phyloP scores from a whole-genome alignment of 768 basidiomycete genomes.

The Leccinum barrowsii region DNA sequence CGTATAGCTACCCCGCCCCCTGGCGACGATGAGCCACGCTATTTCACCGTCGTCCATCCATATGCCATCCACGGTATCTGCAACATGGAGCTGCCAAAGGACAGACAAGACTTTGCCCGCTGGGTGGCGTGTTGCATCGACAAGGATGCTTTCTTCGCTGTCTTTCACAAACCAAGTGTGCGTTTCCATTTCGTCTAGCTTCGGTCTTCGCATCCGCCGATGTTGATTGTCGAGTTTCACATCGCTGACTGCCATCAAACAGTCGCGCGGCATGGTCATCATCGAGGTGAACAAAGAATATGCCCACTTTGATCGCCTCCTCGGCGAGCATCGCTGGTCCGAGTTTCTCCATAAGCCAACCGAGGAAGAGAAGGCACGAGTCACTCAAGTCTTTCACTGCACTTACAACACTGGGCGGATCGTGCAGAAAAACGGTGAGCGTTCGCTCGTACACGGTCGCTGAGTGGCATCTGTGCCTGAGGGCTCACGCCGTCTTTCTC shows the following conservation, averaged over 20 bases:
- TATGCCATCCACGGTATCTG: slow-evolving; percentile 38
- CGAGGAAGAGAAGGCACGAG: slow-evolving; percentile 25
- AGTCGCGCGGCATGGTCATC: slow-evolving; percentile 46
- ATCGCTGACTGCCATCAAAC: slow-evolving; percentile 1
- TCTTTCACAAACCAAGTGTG: slow-evolving; percentile 46
- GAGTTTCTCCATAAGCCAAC: slow-evolving; percentile 35
- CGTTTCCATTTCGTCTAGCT: slow-evolving; percentile 14
- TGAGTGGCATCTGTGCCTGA: background rate
- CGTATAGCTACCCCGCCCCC: slow-evolving; percentile 41
- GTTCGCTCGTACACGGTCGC: background rate
- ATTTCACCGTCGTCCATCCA: slow-evolving; percentile 43
- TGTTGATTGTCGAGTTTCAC: background rate
- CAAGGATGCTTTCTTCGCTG: slow-evolving; percentile 33
- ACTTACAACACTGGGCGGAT: slow-evolving; percentile 34
- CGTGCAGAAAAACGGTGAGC: slow-evolving; percentile 45
- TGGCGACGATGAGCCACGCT: slow-evolving; percentile 41
- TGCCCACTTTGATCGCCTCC: slow-evolving; percentile 30
- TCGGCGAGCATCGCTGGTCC: slow-evolving; percentile 43
- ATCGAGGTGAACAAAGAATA: slow-evolving; percentile 38
- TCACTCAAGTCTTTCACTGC: slow-evolving; percentile 40
- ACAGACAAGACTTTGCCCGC: slow-evolving; percentile 36
- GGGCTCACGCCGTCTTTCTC: background rate
- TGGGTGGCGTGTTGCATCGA: slow-evolving; percentile 44
- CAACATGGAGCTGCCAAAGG: slow-evolving; percentile 38
- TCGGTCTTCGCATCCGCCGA: background rate